Conservation (phyloP, 2,329 filamentous ascomycete genomes). For the Penicillium sclerotigenum region DNA sequence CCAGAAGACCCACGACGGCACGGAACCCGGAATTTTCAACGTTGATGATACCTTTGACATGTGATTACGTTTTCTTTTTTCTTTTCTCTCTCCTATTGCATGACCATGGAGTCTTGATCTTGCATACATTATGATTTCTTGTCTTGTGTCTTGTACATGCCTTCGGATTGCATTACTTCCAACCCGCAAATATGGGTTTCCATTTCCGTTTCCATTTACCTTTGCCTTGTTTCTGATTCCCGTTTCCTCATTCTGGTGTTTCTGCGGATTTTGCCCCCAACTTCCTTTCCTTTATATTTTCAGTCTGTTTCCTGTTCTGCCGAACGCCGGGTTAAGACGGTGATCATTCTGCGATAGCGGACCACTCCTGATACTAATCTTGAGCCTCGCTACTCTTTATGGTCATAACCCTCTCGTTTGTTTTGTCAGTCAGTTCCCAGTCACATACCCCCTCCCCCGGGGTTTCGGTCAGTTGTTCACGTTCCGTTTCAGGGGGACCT, state of each 20-base stretch:
- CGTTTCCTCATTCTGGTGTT: not conserved
- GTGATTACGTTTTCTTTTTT: conserved; percentile 35
- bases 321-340: not conserved
- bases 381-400: not conserved
- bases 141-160: conserved; percentile 37
- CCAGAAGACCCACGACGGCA: conserved; percentile 38
- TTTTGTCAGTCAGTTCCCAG: not conserved
- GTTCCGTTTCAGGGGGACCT: not conserved
- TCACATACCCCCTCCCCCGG: conserved; percentile 6
- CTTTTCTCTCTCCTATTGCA: conserved; percentile 27
- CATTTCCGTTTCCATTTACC: not conserved
- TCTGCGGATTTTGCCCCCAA: not conserved
- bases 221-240: not conserved
- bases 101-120: conserved; percentile 40
- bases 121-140: conserved; percentile 27
- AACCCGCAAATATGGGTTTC: conserved; percentile 20
- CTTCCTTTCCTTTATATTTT: not conserved
- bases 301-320: conserved; percentile 2
- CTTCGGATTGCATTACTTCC: conserved; percentile 23
- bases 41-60: conserved; percentile 47
- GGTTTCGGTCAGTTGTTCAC: not conserved
- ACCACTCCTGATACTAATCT: not conserved
- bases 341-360: not conserved
- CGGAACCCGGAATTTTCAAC: conserved; percentile 43
- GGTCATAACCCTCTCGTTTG: not conserved